Evolutionary conservation across 768 basidiomycete species (phyloP).

Genomic region (Boletus edulis): DNA sequence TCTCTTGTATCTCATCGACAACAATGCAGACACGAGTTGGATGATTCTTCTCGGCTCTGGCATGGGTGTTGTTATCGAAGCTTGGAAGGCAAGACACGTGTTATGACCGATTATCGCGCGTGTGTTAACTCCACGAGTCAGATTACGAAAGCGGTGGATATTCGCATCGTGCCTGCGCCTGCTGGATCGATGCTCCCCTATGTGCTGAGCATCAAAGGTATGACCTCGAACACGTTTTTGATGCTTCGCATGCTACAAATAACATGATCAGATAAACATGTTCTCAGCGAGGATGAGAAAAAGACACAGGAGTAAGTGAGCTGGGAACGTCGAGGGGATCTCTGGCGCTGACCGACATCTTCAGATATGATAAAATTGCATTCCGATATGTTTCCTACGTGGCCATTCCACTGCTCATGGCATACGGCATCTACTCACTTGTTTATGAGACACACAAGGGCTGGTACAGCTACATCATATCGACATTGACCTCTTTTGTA

Average conservation of each 20-base stretch:
- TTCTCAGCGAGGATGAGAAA: constrained; percentile 95
- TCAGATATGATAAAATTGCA: constrained; percentile 85
- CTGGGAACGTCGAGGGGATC: constrained; percentile 21
- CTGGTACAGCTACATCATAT: constrained; percentile 96
- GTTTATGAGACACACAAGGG: constrained; percentile 82
- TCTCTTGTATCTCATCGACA: constrained; percentile 91
- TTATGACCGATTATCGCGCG: constrained; percentile 8
- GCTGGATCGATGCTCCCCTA: constrained; percentile 74
- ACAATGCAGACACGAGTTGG: constrained; percentile 94
- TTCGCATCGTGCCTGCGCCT: constrained; percentile 60
- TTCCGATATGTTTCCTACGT: constrained; percentile 94
- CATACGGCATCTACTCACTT: constrained; percentile 77
- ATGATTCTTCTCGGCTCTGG: constrained; percentile 94
- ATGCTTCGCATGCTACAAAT: constrained; percentile 8
- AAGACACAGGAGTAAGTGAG: constrained; percentile 87
- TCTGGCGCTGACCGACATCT: constrained; percentile 3
- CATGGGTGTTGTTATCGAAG: constrained; percentile 79
- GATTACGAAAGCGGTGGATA: constrained; percentile 91
- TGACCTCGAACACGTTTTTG: constrained; percentile 21
- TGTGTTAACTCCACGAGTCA: constrained; percentile 30
- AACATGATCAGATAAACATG: constrained; percentile 74
- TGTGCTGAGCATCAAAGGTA: constrained; percentile 78
- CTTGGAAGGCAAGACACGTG: constrained; percentile 74
- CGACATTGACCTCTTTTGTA: constrained; percentile 89
- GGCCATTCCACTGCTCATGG: constrained; percentile 76